phyloP scores from a whole-genome alignment of 1,139 yeast species.

The Pneumocystis oryctolagi region DNA sequence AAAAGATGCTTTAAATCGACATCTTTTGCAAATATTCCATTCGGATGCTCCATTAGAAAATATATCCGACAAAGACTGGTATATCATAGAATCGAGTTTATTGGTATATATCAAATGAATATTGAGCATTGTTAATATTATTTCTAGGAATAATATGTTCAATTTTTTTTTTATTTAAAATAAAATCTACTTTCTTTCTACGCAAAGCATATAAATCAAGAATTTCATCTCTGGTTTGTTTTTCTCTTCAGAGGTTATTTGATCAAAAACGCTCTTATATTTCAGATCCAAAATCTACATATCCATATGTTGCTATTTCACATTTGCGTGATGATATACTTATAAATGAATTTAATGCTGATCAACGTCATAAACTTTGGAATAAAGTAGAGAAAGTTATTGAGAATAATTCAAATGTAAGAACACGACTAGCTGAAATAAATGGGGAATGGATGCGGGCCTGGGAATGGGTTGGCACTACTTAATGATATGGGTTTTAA shows the following conservation, averaged over 20 bases:
- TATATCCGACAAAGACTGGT: constrained; percentile 21
- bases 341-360: constrained; percentile 29
- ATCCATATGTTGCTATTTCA: constrained; percentile 26
- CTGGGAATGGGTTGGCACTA: constrained; percentile 59
- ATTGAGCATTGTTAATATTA: not conserved
- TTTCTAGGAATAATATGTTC: not conserved
- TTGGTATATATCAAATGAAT: constrained; percentile 6
- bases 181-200: not conserved
- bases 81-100: constrained; percentile 21
- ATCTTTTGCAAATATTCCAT: constrained; percentile 25
- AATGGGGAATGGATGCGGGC: constrained; percentile 80
- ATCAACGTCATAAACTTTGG: constrained; percentile 47
- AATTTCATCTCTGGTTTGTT: not conserved
- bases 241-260: not conserved
- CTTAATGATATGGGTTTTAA: not conserved
- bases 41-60: constrained; percentile 22
- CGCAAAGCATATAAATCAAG: not conserved
- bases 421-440: constrained; percentile 46
- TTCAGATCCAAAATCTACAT: constrained; percentile 2
- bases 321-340: constrained; percentile 64
- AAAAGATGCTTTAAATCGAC: constrained; percentile 21
- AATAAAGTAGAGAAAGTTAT: constrained; percentile 39
- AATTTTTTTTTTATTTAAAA: constrained; percentile 2
- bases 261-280: constrained; percentile 1
- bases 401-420: constrained; percentile 53